phyloP scores from a whole-genome alignment of 1,284 basidiomycete species.

The Rhodotorula sp. region DNA sequence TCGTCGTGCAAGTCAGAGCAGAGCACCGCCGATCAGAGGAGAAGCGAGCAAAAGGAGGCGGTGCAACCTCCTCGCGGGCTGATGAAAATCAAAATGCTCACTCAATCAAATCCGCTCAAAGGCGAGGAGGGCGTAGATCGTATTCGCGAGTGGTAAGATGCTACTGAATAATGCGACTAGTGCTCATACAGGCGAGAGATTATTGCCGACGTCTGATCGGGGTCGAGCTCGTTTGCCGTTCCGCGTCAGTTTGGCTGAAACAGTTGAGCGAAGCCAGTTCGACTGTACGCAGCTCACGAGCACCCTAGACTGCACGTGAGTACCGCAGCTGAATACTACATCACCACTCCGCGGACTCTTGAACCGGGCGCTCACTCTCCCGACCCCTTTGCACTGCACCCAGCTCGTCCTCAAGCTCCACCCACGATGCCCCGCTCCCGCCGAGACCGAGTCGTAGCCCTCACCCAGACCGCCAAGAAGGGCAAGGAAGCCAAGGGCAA shows the following conservation, averaged over 20 bases:
- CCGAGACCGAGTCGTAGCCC: constrained; percentile 54
- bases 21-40: background rate
- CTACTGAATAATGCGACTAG: too few species aligned
- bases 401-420: background rate
- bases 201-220: too few species aligned
- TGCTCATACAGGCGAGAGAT: too few species aligned
- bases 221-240: background rate
- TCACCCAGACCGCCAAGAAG: constrained; percentile 59
- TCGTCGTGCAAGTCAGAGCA: background rate
- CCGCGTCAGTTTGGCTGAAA: background rate
- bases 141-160: too few species aligned
- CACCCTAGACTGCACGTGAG: background rate
- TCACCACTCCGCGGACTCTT: background rate
- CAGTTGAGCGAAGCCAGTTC: background rate
- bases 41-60: background rate
- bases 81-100: too few species aligned
- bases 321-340: background rate
- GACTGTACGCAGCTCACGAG: background rate
- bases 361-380: background rate
- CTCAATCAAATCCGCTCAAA: too few species aligned
- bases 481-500: constrained; percentile 70
- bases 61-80: too few species aligned
- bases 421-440: constrained; percentile 49
- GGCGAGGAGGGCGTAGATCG: too few species aligned
- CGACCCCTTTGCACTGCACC: background rate